Percentiles rank a stretch among this genome's conserved stretches.
Conservation (phyloP, 1,284 basidiomycete genomes). For the Leccinum subspadiceum region DNA sequence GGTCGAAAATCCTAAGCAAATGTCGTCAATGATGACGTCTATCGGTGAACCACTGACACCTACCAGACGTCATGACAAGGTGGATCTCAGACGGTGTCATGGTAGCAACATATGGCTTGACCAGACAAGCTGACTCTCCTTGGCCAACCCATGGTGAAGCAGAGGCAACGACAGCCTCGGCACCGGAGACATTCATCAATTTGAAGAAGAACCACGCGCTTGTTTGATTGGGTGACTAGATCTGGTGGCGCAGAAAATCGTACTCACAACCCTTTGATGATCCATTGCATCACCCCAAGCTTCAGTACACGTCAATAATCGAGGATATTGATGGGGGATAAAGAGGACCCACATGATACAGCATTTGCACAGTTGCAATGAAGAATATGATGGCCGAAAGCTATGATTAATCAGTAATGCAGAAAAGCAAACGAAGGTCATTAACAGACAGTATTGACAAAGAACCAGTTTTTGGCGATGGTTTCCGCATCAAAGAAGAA, state of each 20-base stretch:
- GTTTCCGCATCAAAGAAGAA: constrained; percentile 78
- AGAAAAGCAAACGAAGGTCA: not conserved
- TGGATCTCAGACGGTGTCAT: constrained; percentile 92
- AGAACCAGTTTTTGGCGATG: constrained; percentile 72
- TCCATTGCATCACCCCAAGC: constrained; percentile 86
- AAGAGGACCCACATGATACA: constrained; percentile 59
- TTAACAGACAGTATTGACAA: constrained; percentile 65
- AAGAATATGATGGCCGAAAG: constrained; percentile 82
- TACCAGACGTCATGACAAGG: constrained; percentile 85
- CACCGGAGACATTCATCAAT: constrained; percentile 82
- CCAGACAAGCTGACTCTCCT: constrained; percentile 83
- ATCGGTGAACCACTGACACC: constrained; percentile 15
- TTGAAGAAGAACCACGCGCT: constrained; percentile 94
- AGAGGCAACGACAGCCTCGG: constrained; percentile 89
- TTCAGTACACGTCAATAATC: constrained; percentile 18
- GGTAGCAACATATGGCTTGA: constrained; percentile 81
- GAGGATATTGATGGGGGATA: not conserved
- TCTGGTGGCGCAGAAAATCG: not conserved
- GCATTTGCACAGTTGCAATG: constrained; percentile 84
- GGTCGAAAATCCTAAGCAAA: constrained; percentile 67
- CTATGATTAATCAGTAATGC: constrained; percentile 33
- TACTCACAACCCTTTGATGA: constrained; percentile 74
- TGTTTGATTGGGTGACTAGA: constrained; percentile 5
- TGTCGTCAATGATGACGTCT: constrained; percentile 4
- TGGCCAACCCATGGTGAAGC: constrained; percentile 91